Evolutionary conservation across 192 early-diverging fungal genomes (phyloP).

Genomic region (Cladochytrium replicatum): DNA sequence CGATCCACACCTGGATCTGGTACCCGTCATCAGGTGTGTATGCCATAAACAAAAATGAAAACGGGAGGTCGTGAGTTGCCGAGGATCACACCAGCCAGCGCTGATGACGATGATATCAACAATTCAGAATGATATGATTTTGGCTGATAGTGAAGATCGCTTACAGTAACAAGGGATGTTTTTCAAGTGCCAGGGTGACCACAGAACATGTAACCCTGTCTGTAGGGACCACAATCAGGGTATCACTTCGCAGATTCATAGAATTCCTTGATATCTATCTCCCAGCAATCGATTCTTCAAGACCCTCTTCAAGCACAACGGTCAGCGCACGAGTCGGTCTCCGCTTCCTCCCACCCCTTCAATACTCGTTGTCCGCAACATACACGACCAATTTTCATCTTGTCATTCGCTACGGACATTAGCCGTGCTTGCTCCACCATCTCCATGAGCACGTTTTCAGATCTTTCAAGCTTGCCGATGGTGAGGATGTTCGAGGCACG

Average conservation of each 20-base stretch:
- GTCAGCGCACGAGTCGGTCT: no score
- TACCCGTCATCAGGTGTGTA: no score
- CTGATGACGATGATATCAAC: no score
- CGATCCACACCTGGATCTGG: slow-evolving; percentile 45
- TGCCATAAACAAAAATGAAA: no score
- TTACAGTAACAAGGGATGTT: slow-evolving; percentile 53
- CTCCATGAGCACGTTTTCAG: slow-evolving; percentile 33
- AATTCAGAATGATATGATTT: no score
- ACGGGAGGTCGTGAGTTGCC: no score
- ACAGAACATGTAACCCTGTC: slow-evolving; percentile 55
- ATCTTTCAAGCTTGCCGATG: slow-evolving; percentile 44
- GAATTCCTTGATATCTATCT: slow-evolving; percentile 35
- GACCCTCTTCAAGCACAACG: slow-evolving; percentile 27
- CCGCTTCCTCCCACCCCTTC: slow-evolving; percentile 56
- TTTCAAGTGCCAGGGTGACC: slow-evolving; percentile 65
- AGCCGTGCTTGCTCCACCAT: slow-evolving; percentile 44
- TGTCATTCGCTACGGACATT: slow-evolving; percentile 46
- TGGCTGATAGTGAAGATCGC: no score
- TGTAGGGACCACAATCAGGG: slow-evolving; percentile 46
- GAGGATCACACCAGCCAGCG: slow-evolving; percentile 51
- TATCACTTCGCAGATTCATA: slow-evolving; percentile 34
- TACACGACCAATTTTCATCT: slow-evolving; percentile 52
- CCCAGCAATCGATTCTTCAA: slow-evolving; percentile 13
- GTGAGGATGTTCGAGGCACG: no score
- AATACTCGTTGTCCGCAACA: slow-evolving; percentile 58